Evolutionary conservation across 1,284 basidiomycete species (phyloP).

Genomic region (Pseudozyma tsukubaensis): DNA sequence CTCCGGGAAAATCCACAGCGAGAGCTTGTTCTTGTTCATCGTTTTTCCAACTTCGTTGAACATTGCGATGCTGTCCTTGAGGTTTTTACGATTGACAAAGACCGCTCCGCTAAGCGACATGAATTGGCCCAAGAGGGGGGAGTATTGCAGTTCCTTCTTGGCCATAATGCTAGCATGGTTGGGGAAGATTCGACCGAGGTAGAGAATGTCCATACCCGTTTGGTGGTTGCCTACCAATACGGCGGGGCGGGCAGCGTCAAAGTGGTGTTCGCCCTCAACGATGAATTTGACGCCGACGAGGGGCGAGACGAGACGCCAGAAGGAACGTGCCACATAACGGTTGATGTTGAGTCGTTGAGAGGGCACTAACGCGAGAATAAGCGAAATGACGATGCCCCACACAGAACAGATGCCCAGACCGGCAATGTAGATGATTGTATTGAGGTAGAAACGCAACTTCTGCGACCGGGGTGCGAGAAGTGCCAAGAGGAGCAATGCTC

Average conservation of each 20-base stretch:
- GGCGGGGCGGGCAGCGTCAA: slow-evolving; percentile 74
- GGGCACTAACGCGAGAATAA: slow-evolving; percentile 79
- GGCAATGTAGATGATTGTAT: slow-evolving; percentile 76
- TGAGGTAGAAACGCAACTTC: slow-evolving; percentile 59
- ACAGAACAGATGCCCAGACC: slow-evolving; percentile 80
- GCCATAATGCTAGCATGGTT: slow-evolving; percentile 87
- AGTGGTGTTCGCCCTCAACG: slow-evolving; percentile 87
- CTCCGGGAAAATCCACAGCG: slow-evolving; percentile 69
- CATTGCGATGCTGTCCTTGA: slow-evolving; percentile 79
- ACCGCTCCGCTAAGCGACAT: slow-evolving; percentile 89
- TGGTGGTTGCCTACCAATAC: slow-evolving; percentile 93
- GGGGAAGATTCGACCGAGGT: slow-evolving; percentile 88
- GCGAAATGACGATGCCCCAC: slow-evolving; percentile 80
- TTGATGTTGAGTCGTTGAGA: slow-evolving; percentile 83
- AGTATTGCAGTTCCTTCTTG: slow-evolving; percentile 88
- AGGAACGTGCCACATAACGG: slow-evolving; percentile 83
- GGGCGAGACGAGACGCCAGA: slow-evolving; percentile 79
- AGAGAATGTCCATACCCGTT: slow-evolving; percentile 68
- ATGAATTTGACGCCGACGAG: slow-evolving; percentile 79
- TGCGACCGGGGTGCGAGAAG: slow-evolving; percentile 59
- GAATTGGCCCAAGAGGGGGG: slow-evolving; percentile 88
- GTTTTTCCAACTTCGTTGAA: slow-evolving; percentile 81
- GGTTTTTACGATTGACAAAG: slow-evolving; percentile 89
- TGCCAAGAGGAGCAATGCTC: slow-evolving; percentile 54
- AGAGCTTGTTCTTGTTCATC: slow-evolving; percentile 78